Evolutionary conservation across 768 basidiomycete species (phyloP).

Genomic region (Boletus rubescentipes): DNA sequence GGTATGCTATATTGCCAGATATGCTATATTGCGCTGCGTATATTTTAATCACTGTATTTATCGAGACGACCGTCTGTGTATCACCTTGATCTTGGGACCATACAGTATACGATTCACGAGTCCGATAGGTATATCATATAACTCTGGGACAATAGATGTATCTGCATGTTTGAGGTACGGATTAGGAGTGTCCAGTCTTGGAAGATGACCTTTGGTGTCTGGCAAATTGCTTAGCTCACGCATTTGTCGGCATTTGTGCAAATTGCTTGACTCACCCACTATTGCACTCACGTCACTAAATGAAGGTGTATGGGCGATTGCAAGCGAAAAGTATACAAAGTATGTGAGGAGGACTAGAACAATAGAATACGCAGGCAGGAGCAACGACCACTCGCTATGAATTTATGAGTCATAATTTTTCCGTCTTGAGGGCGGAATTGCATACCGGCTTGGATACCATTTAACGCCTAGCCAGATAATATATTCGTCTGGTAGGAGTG

Average conservation of each 20-base stretch:
- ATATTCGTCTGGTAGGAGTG: slow-evolving; percentile 69
- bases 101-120: slow-evolving; percentile 78
- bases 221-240: slow-evolving; percentile 14
- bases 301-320: slow-evolving; percentile 66
- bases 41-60: slow-evolving; percentile 21
- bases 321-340: slow-evolving; percentile 72
- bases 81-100: slow-evolving; percentile 22
- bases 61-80: slow-evolving; percentile 7
- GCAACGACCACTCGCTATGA: slow-evolving; percentile 81
- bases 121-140: slow-evolving; percentile 83
- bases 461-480: slow-evolving; percentile 64
- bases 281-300: slow-evolving; percentile 68
- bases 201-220: slow-evolving; percentile 62
- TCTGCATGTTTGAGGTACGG: slow-evolving; percentile 52
- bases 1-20: not conserved
- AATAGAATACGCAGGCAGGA: slow-evolving; percentile 77
- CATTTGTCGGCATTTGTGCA: slow-evolving; percentile 8
- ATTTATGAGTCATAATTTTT: not conserved
- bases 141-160: slow-evolving; percentile 52
- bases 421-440: not conserved
- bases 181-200: slow-evolving; percentile 32
- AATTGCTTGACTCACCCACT: slow-evolving; percentile 48
- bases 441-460: slow-evolving; percentile 89
- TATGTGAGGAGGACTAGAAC: slow-evolving; percentile 74
- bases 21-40: slow-evolving; percentile 4